Evolutionary conservation across 345 rosid genomes (phyloP).

Genomic region (Dovyalis caffra): DNA sequence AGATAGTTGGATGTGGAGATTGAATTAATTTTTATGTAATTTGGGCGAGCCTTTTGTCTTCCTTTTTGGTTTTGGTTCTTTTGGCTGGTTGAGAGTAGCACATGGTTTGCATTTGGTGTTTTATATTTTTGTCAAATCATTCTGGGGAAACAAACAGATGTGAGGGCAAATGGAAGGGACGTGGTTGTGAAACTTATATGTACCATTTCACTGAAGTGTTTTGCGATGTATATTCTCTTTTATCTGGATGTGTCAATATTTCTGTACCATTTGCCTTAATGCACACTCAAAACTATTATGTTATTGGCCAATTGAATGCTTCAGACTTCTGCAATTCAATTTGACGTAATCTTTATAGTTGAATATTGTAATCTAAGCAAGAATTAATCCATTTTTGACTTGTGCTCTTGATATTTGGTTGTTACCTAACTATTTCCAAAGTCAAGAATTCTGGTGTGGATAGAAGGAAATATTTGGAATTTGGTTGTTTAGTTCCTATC

Average conservation of each 20-base stretch:
- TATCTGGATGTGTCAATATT: slow-evolving; percentile 16
- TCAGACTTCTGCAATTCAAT: not conserved
- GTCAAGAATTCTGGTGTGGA: not conserved
- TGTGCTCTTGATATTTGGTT: not conserved
- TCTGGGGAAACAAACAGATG: slow-evolving; percentile 8
- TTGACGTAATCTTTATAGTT: not conserved
- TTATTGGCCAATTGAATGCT: not conserved
- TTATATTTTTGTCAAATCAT: slow-evolving; percentile 8
- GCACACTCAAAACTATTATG: slow-evolving; percentile 7
- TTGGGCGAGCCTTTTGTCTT: slow-evolving; percentile 10
- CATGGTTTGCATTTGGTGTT: slow-evolving; percentile 17
- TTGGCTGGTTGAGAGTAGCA: slow-evolving; percentile 9
- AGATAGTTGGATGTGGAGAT: slow-evolving; percentile 3
- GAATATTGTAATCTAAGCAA: not conserved
- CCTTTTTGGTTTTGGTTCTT: slow-evolving; percentile 1
- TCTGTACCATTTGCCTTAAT: not conserved
- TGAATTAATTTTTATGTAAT: slow-evolving; percentile 20
- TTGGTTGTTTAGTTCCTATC: no score
- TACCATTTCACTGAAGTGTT: slow-evolving; percentile 6
- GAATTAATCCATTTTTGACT: not conserved
- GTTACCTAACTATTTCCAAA: not conserved
- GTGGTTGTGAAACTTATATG: slow-evolving; percentile 1
- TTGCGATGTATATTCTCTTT: slow-evolving; percentile 15
- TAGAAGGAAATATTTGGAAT: not conserved
- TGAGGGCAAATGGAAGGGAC: not conserved